Base-by-base conservation (phyloP, 2,329 filamentous ascomycete species). In the Didymella arachidicola region DNA sequence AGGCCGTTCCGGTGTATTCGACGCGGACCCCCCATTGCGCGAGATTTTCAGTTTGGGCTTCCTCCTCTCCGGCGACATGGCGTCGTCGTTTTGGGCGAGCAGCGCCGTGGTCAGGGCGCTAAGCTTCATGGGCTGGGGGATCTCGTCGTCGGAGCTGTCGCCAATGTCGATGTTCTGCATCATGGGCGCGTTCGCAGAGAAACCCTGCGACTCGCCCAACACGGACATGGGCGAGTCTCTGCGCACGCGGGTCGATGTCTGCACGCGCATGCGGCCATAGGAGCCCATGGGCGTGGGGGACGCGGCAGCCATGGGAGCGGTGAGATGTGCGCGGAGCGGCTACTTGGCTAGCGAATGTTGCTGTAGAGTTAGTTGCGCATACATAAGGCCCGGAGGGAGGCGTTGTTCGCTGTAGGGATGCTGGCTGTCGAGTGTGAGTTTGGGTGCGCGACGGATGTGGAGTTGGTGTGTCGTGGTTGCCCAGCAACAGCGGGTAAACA, bases 61-160 rank as follows among this genome's bases (percentile, higher is more conserved):
- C 38, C 74, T 64, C 64, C 72, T 76, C 50, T 76, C 72, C 7
- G 76, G 76, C 34, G 76, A 77, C 22, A 69, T 73, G 70, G 76
- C 68, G 38, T 81, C 81, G 45, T 42, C 36, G 57, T 80, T 79
- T 53, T 82, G 81, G 22, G 78, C 77, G 47, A 97, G 83, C 16
- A 97, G 82, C 19, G 92, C 93, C 73, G 95, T 94, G 47, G 94
- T 96, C 66, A 95, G 86, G 69, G 93, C 93, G 75, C 93, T 97
- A 74, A 97, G 90, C 80, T 95, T 96, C 86, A 95, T 92, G 69
- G 93, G 93, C 52, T 79, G 72, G 67, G 92, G 89, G 27, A 96
- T 91, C 78, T 97, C 94, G 71, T 97, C 94, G 78, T 97, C 94
- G 25, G 93, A 97, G 81, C 92, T 97, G 73, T 97, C 93, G 68